Conservation (phyloP, 1,284 basidiomycete genomes). For the Cystobasidiaceae sp. region DNA sequence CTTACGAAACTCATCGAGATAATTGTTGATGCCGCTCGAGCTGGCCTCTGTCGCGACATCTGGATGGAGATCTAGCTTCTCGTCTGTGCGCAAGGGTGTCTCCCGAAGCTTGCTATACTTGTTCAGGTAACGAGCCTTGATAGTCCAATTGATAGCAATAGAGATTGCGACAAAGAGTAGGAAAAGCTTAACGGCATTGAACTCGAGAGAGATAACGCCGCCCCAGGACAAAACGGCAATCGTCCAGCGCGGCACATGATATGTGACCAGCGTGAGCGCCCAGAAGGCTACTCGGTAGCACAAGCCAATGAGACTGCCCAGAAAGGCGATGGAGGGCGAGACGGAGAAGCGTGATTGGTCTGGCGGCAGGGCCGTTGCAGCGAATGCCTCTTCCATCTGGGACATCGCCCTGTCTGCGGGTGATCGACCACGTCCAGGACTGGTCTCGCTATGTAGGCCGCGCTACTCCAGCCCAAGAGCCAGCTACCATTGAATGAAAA, state of each 20-base stretch:
- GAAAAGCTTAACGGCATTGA: conserved; percentile 31
- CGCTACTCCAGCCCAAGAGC: no score
- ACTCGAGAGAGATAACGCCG: conserved; percentile 29
- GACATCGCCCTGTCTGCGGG: no score
- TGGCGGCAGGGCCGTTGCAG: no score
- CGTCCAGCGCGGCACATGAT: conserved; percentile 17
- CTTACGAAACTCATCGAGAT: conserved; percentile 76
- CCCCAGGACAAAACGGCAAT: conserved; percentile 27
- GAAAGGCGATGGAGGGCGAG: conserved; percentile 9
- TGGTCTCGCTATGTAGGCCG: no score
- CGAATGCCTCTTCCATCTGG: no score
- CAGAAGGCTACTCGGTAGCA: conserved; percentile 18
- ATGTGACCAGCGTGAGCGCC: conserved; percentile 23
- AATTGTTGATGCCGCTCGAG: conserved; percentile 77
- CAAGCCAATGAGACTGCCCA: conserved; percentile 14
- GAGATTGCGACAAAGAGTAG: conserved; percentile 17
- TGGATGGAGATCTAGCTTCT: conserved; percentile 57
- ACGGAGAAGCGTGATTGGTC: conserved; percentile 14
- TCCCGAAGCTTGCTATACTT: conserved; percentile 70
- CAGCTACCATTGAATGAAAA: no score
- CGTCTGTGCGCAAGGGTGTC: conserved; percentile 53
- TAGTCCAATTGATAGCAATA: conserved; percentile 23
- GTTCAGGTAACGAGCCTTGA: conserved; percentile 52
- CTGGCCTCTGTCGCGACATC: conserved; percentile 72
- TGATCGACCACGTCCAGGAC: no score